phyloP scores from a whole-genome alignment of 78 protist genomes.

The Speleostelium caveatum region DNA sequence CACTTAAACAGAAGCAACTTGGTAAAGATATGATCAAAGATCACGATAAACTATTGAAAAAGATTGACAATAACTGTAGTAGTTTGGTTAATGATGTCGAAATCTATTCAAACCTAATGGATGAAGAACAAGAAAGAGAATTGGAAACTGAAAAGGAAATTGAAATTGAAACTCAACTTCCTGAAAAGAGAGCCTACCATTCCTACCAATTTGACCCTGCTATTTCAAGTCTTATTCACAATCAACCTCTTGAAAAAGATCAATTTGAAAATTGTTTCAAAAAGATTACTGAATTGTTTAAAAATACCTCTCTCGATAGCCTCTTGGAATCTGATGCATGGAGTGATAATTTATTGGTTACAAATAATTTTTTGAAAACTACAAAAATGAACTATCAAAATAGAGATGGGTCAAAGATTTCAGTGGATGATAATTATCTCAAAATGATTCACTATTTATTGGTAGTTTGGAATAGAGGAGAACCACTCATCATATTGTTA shows the following conservation, averaged over 20 bases:
- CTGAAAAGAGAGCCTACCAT: background rate
- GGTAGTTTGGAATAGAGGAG: background rate
- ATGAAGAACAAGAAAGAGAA: constrained; percentile 13
- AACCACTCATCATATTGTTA: background rate
- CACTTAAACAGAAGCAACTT: too few relatives aligned
- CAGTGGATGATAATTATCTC: background rate
- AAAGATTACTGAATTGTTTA: background rate
- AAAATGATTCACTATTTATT: too few relatives aligned
- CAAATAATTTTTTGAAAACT: too few relatives aligned
- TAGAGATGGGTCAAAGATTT: background rate
- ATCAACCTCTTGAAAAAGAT: too few relatives aligned
- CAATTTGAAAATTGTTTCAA: too few relatives aligned
- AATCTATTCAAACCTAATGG: background rate
- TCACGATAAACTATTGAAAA: background rate
- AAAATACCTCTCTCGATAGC: background rate
- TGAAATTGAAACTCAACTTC: background rate
- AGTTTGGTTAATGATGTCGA: background rate
- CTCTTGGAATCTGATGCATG: background rate
- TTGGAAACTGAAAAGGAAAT: background rate
- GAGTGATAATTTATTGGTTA: too few relatives aligned
- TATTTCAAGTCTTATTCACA: too few relatives aligned
- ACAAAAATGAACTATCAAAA: too few relatives aligned
- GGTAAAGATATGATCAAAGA: background rate
- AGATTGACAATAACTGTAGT: too few relatives aligned
- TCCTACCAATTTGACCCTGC: too few relatives aligned